A percentile compares a stretch with the other conserved stretches of the same genome.
phyloP scores from a whole-genome alignment of 1,284 basidiomycete genomes.

The Ustilago xerochloae region DNA sequence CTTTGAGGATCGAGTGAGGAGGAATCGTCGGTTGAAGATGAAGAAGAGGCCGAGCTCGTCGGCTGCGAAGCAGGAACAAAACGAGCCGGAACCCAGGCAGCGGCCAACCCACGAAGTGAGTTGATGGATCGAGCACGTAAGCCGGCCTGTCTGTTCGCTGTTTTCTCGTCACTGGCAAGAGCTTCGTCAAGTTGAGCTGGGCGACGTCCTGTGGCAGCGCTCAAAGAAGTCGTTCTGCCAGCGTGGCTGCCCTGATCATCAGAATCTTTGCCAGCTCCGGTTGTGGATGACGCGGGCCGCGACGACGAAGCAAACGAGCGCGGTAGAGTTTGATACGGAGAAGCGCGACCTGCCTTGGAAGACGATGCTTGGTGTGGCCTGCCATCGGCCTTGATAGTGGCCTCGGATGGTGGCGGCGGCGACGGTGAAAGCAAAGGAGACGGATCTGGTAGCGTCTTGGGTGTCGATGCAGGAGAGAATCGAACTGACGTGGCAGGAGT shows the following conservation, averaged over 20 bases:
- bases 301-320: conserved; percentile 12
- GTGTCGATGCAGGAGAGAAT: conserved; percentile 5
- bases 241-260: not conserved
- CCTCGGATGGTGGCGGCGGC: conserved; percentile 15
- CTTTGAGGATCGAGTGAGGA: not conserved
- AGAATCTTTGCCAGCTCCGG: not conserved
- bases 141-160: conserved; percentile 21
- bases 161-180: conserved; percentile 16
- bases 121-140: conserved; percentile 44
- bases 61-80: conserved; percentile 24
- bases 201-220: not conserved
- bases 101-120: conserved; percentile 36
- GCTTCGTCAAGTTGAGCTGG: conserved; percentile 9
- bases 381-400: conserved; percentile 11
- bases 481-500: conserved; percentile 22
- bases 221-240: conserved; percentile 17
- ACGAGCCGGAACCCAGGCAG: conserved; percentile 40
- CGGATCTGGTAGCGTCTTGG: conserved; percentile 3
- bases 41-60: conserved; percentile 12
- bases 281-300: not conserved
- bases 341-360: not conserved
- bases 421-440: not conserved
- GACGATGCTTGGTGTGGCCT: not conserved
- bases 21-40: conserved; percentile 16
- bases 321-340: conserved; percentile 12